Base-by-base conservation (phyloP, 176 grass and related monocot genomes). In the Zizania latifolia region DNA sequence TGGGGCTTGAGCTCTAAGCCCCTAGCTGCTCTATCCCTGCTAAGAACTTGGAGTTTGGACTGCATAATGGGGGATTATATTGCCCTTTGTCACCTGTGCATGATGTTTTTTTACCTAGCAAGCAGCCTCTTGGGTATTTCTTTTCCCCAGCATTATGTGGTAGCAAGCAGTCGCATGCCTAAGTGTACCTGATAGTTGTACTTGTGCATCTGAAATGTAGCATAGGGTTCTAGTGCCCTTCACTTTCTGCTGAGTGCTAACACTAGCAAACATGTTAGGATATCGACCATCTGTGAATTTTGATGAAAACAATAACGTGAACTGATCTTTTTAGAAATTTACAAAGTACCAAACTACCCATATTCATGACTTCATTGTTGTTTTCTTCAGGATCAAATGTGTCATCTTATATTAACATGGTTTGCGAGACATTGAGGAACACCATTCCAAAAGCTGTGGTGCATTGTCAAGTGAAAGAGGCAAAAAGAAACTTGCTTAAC, bases 381-480 rank as follows among this genome's bases (percentile, higher is more conserved):
- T 51, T 60, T 71, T 50, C 45, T 26, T 62, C 85, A 99, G 96
- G 96, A 69, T 91, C 92, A 1, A 99, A 99, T 95, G 96, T 99
- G 60, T 87, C 92, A 34, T 84, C 96, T 77, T 99, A 99, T 59
- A 88, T 99, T 61, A 72, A 76, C 80, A 92, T 99, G 96, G 87
- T 99, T 64, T 99, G 96, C 29, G 96, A 99, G 12, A 90, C 89
- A 5, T 77, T 99, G 58, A 92, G 83, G 77, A 99, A 95, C 82
- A 95, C 89, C 27, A 83, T 99, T 82, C 96, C 96, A 1, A 99
- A 99, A 79, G 92, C 92, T 8, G 64, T 99, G 59, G 96, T 99
- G 74, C 88, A 90, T 82, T 92, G 92, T 51, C 96, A 99, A 88
- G 96, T 99, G 65, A 89, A 88, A 63, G 96, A 99, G 51, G 96